Base-by-base conservation (phyloP, 2,329 filamentous ascomycete genomes). In the Botrytis aclada region DNA sequence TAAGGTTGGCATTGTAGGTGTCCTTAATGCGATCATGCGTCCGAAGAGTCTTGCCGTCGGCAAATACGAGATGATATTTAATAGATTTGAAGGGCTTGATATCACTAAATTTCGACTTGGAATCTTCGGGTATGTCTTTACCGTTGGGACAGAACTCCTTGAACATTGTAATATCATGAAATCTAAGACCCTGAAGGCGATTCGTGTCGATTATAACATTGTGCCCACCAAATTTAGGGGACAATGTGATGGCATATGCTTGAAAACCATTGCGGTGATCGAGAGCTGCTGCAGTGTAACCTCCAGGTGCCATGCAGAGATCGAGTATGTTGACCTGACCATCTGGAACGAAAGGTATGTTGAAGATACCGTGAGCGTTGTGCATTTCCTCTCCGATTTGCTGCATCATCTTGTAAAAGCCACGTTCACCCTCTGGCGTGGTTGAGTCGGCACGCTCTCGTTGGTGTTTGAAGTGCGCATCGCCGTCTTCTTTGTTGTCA, bases 401-500 rank as follows among this genome's bases (percentile, higher is more conserved):
- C 58, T 77, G 75, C 85, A 86, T 87, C 79, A 86, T 78, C 0
- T 72, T 70, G 76, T 81, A 85, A 75, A 86, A 85, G 62, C 72
- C 75, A 0, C 32, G 56, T 14, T 75, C 75, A 4, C 56, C 72
- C 10, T 78, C 75, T 7, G 74, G 58, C 34, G 75, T 73, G 1
- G 80, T 69, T 1, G 81, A 77, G 74, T 86, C 84, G 14, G 84
- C 81, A 1, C 72, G 75, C 5, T 77, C 51, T 58, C 83, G 82
- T 75, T 85, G 84, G 4, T 77, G 79, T 66, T 80, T 64, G 77
- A 87, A 88, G 74, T 80, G 81, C 0, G 43, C 69, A 63, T 88
- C 84, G 0, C 83, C 86, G 54, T 79, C 75, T 0, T 81, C 76
- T 69, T 82, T 86, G 0, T 82, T 76, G 84, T 85, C 86, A 32